Conservation (phyloP, 441 rosid species). For the Geranium incanum region DNA sequence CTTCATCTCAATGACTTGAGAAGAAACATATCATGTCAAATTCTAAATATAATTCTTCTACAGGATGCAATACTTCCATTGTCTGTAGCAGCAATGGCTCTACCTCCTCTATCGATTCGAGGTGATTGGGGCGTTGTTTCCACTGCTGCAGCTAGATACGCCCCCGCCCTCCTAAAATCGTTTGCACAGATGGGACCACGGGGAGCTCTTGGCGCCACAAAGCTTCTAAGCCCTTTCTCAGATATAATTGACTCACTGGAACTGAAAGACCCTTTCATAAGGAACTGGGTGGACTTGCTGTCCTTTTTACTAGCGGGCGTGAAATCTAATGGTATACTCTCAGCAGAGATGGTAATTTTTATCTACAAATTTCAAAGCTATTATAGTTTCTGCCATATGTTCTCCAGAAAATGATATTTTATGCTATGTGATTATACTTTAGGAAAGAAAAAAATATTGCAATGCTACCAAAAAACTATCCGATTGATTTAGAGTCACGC, state of each 20-base stretch:
- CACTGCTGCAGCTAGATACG: constrained; percentile 84
- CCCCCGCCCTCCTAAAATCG: constrained; percentile 70
- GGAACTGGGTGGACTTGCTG: constrained; percentile 90
- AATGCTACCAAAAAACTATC: not conserved
- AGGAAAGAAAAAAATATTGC: not conserved
- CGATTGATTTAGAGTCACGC: not conserved
- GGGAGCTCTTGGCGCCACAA: constrained; percentile 77
- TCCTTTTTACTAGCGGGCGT: constrained; percentile 95
- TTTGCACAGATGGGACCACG: constrained; percentile 77
- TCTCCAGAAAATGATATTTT: not conserved
- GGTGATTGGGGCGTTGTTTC: constrained; percentile 83
- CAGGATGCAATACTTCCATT: constrained; percentile 93
- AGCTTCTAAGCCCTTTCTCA: constrained; percentile 83
- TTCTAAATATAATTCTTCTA: constrained; percentile 16
- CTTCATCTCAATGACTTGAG: not conserved
- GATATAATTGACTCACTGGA: constrained; percentile 68
- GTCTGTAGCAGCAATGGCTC: constrained; percentile 85
- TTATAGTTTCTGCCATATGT: not conserved
- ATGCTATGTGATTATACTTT: not conserved
- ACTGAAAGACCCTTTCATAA: constrained; percentile 68
- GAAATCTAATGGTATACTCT: constrained; percentile 89
- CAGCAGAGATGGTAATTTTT: constrained; percentile 94
- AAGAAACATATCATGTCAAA: constrained; percentile 8
- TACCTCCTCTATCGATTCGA: constrained; percentile 81
- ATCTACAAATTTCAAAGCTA: not conserved